A percentile compares a stretch with the other conserved stretches of the same genome.
These are phyloP conservation scores for Phytophthora hybrid DNA, from an alignment of 352 stramenopile species.

Conservation along the genomic window DNA sequence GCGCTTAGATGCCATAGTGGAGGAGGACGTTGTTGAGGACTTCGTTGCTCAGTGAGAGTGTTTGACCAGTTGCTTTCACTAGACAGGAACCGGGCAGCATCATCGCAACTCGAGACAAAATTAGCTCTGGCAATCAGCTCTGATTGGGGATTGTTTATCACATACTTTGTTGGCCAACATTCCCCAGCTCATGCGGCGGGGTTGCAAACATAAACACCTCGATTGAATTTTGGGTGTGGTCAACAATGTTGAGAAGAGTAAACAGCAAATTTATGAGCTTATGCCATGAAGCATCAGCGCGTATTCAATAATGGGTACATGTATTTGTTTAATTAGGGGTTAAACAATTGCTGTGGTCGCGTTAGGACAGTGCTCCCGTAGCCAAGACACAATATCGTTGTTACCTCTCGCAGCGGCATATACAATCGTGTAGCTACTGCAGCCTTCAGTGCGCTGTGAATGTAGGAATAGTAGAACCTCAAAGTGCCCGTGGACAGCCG, in stretches of 20 bases:
- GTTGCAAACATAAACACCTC: neutral
- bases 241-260: constrained; percentile 17
- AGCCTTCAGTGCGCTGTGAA: constrained; percentile 39
- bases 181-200: neutral
- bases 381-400: constrained; percentile 22
- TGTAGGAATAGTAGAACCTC: too few species aligned
- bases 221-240: constrained; percentile 3
- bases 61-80: constrained; percentile 13
- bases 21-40: neutral
- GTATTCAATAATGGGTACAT: too few species aligned
- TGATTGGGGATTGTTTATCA: neutral
- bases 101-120: neutral
- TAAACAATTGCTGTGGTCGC: neutral
- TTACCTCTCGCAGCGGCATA: constrained; percentile 26
- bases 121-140: constrained; percentile 29
- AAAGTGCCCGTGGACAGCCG: too few species aligned
- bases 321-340: neutral
- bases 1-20: constrained; percentile 44
- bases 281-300: too few species aligned
- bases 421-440: constrained; percentile 24
- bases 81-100: neutral
- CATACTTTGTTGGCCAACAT: neutral
- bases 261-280: neutral
- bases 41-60: constrained; percentile 14
- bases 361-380: constrained; percentile 26